These are phyloP conservation scores for Talaromyces sp. DNA, from an alignment of 2,329 filamentous ascomycete genomes.

Conservation along the genomic window DNA sequence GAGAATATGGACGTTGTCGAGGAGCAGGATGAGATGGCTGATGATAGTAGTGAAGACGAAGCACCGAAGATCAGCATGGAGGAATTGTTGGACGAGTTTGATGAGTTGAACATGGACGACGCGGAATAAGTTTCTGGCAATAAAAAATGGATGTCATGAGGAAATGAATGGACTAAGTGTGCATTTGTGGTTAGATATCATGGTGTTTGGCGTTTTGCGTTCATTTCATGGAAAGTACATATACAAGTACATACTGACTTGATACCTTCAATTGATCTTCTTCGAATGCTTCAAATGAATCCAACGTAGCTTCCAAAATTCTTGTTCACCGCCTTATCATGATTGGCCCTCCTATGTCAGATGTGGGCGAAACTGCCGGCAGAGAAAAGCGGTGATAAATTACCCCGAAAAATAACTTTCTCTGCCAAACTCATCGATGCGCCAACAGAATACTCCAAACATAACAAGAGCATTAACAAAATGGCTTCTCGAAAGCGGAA, in stretches of 20 bases:
- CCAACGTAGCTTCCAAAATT: neutral
- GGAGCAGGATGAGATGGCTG: constrained; percentile 52
- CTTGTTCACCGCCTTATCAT: neutral
- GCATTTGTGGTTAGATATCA: constrained; percentile 13
- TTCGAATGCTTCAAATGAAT: neutral
- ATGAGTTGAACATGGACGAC: constrained; percentile 71
- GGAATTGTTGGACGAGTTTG: constrained; percentile 86
- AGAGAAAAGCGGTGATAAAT: constrained; percentile 12
- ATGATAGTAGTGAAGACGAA: constrained; percentile 63
- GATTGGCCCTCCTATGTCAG: neutral
- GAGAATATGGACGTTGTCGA: constrained; percentile 50
- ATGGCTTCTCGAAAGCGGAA: constrained; percentile 43
- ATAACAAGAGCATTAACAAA: neutral
- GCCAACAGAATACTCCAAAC: neutral
- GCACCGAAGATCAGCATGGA: constrained; percentile 73
- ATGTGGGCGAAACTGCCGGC: neutral
- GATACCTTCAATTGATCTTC: constrained; percentile 1
- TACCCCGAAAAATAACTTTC: constrained; percentile 11
- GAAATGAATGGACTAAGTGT: constrained; percentile 15
- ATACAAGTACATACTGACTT: constrained; percentile 5
- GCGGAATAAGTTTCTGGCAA: constrained; percentile 7
- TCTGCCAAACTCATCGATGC: neutral
- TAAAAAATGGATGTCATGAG: constrained; percentile 15
- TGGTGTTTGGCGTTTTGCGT: neutral
- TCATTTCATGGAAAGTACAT: neutral